phyloP scores from a whole-genome alignment of 352 stramenopile genomes.

The Phytopythium montanum region DNA sequence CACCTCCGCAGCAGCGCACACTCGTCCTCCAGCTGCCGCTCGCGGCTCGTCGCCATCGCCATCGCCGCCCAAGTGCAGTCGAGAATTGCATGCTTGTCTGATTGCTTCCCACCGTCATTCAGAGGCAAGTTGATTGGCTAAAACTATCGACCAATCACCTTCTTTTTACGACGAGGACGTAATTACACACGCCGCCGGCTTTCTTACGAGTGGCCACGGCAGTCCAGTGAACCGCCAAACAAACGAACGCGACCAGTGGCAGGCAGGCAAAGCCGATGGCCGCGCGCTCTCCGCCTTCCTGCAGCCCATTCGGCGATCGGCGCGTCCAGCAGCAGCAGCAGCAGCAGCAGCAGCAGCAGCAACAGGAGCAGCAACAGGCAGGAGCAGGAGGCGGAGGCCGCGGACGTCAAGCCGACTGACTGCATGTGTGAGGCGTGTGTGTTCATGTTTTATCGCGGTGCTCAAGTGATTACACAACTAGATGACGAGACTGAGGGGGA shows the following conservation, averaged over 20 bases:
- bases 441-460: conserved; percentile 13
- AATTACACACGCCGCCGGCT: background rate
- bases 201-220: conserved; percentile 7
- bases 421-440: background rate
- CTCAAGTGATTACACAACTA: conserved; percentile 90
- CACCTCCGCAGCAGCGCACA: conserved; percentile 32
- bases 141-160: background rate
- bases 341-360: background rate
- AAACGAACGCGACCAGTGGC: too few relatives aligned
- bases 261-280: background rate
- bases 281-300: background rate
- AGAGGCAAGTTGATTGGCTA: background rate
- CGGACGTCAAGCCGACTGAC: too few relatives aligned
- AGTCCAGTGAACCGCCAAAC: conserved; percentile 2
- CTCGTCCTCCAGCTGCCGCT: conserved; percentile 35
- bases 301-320: conserved; percentile 3
- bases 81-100: background rate
- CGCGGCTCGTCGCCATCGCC: conserved; percentile 10
- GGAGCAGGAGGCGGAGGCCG: background rate
- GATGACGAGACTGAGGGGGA: conserved; percentile 91
- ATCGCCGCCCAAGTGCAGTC: background rate
- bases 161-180: background rate
- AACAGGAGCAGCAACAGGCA: background rate
- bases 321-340: background rate
- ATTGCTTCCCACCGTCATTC: background rate